Percentiles rank a stretch among this genome's conserved stretches.
phyloP scores from a whole-genome alignment of 1,139 yeast species.

The Casaregolazyma lundiana region DNA sequence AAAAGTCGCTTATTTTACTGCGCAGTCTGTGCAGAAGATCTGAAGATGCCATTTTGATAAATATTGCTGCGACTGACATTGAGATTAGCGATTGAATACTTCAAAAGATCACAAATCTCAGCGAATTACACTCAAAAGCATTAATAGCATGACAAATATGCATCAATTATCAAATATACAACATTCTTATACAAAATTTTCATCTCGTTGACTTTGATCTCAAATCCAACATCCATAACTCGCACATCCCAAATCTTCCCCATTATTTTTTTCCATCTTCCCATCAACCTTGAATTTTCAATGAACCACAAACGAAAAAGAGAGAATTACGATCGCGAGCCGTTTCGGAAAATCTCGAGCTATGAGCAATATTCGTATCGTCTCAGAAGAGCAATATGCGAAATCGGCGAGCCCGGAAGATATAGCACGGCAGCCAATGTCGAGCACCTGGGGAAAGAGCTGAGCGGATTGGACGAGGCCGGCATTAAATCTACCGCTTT shows the following conservation, averaged over 20 bases:
- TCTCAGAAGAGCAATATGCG: constrained; percentile 24
- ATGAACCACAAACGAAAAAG: constrained; percentile 3
- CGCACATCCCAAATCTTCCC: background rate
- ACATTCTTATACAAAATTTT: too few species aligned
- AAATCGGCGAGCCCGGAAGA: constrained; percentile 30
- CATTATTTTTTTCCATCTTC: background rate
- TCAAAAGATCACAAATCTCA: too few species aligned
- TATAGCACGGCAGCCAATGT: constrained; percentile 34
- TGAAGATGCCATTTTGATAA: constrained; percentile 5
- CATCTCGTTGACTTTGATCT: too few species aligned
- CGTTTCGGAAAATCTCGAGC: constrained; percentile 4
- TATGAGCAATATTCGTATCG: constrained; percentile 1
- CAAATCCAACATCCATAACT: too few species aligned
- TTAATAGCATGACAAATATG: too few species aligned
- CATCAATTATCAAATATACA: too few species aligned
- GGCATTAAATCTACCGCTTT: constrained; percentile 56
- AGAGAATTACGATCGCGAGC: constrained; percentile 7
- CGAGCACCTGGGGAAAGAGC: constrained; percentile 52
- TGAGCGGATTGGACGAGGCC: constrained; percentile 56
- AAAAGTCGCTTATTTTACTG: constrained; percentile 5
- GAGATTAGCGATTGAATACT: background rate
- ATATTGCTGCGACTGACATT: constrained; percentile 9
- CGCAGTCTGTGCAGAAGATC: constrained; percentile 4
- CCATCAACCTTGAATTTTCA: constrained; percentile 4
- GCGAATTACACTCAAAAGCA: too few species aligned